phyloP scores from a whole-genome alignment of 2,329 filamentous ascomycete species.

The Tolypocladium cylindrosporum region DNA sequence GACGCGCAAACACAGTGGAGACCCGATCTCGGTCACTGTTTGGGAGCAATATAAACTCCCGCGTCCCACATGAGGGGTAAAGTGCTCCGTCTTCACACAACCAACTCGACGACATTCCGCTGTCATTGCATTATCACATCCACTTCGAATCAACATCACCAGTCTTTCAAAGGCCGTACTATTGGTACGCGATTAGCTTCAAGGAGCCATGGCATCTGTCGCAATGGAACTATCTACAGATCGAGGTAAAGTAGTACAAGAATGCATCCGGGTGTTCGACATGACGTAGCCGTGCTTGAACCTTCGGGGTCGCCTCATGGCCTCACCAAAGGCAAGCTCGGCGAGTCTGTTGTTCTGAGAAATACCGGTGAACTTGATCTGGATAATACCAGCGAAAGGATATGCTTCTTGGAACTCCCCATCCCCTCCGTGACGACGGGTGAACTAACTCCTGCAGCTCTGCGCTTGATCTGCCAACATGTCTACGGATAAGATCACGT shows the following conservation, averaged over 20 bases:
- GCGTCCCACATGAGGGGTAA: background rate
- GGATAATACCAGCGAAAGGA: slow-evolving; percentile 84
- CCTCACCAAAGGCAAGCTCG: slow-evolving; percentile 3
- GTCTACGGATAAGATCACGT: slow-evolving; percentile 78
- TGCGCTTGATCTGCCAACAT: slow-evolving; percentile 42
- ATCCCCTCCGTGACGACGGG: slow-evolving; percentile 15
- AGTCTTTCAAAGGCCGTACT: background rate
- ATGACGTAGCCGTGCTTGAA: slow-evolving; percentile 3
- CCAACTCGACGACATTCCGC: background rate
- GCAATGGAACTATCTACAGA: slow-evolving; percentile 23
- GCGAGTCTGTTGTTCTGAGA: slow-evolving; percentile 48
- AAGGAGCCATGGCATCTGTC: slow-evolving; percentile 16
- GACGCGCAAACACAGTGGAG: background rate
- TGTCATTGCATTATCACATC: background rate
- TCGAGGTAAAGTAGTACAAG: slow-evolving; percentile 36
- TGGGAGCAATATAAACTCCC: background rate
- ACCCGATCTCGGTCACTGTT: background rate
- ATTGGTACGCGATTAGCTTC: slow-evolving; percentile 8
- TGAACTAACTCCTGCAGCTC: slow-evolving; percentile 38
- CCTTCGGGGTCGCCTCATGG: background rate
- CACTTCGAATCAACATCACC: background rate
- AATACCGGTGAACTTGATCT: slow-evolving; percentile 80
- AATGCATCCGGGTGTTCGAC: slow-evolving; percentile 36
- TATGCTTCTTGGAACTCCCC: slow-evolving; percentile 56
- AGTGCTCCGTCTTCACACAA: background rate